phyloP scores from a whole-genome alignment of 257 asterid species.

The Gardenia jasminoides region DNA sequence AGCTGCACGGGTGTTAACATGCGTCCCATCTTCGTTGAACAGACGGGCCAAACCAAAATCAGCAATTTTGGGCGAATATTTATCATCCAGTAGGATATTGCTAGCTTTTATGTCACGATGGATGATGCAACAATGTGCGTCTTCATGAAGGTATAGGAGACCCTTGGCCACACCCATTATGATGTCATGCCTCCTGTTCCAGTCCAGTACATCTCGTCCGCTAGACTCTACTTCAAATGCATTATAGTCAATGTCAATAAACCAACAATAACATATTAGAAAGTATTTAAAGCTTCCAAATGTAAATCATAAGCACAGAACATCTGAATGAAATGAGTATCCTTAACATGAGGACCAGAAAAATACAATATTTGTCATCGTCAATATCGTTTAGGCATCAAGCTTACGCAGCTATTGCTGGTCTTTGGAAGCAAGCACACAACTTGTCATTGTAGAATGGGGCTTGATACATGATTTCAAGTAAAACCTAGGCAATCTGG shows the following conservation, averaged over 20 bases:
- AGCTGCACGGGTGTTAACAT: constrained; percentile 79
- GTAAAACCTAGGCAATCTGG: background rate
- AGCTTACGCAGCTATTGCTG: background rate
- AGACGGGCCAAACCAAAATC: constrained; percentile 96
- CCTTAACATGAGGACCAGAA: too few species aligned
- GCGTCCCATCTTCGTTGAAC: constrained; percentile 70
- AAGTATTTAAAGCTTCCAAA: background rate
- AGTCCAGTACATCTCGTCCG: constrained; percentile 48
- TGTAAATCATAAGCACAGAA: background rate
- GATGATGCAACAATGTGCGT: constrained; percentile 68
- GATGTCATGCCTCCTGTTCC: constrained; percentile 78
- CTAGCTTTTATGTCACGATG: constrained; percentile 96
- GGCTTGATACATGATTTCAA: background rate
- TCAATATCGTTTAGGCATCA: background rate
- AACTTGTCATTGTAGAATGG: background rate
- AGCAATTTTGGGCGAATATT: constrained; percentile 90
- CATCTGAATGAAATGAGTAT: too few species aligned
- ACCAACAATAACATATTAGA: background rate
- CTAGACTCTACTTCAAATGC: constrained; percentile 47
- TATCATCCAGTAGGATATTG: constrained; percentile 81
- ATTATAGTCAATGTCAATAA: constrained; percentile 20
- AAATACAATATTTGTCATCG: background rate
- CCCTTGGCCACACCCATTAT: constrained; percentile 82
- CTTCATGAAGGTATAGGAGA: constrained; percentile 83
- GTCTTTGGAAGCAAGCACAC: background rate